Evolutionary conservation across 208 protist genomes (phyloP), one percentile per base, ranked within the genome.

Genomic region (Wallacemonas sp.): DNA sequence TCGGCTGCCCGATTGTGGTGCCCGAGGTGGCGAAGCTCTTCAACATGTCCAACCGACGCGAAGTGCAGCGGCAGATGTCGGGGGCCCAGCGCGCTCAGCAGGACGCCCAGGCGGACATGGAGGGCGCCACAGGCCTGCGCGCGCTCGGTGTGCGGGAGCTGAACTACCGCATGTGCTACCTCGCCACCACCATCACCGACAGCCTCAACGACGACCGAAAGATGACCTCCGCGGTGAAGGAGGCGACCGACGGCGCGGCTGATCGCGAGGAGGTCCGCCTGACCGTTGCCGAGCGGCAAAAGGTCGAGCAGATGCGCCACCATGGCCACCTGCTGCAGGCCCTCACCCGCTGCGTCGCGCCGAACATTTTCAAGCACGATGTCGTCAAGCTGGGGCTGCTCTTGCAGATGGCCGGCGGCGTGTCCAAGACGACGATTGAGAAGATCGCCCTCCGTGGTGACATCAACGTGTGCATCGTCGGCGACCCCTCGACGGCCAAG

Each of bases 401-500:
- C 22, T 77, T 99, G 16, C 97, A 99, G 94, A 89, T 99, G 57
- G 90, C 99, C 20, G 99, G 99, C 36, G 99, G 99, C 11, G 99
- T 99, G 10, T 96, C 98, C 22, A 99, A 99, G 83, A 77, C 68
- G 1, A 99, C 98, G 10, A 39, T 91, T 7, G 97, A 98, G 61
- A 77, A 74, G 25, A 99, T 98, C 67, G 84, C 91, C 10, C 76
- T 99, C 0, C 81, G 98, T 46, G 98, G 99, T 31, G 99, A 99
- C 76, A 99, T 99, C 71, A 99, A 99, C 86, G 87, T 99, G 29
- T 99, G 96, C 84, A 95, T 99, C 39, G 97, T 99, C 32, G 99
- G 99, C 32, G 99, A 99, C 82, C 99, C 99, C 0, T 96, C 93
- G 26, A 99, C 97, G 3, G 98, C 98, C 2, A 99, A 99, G 82